A percentile compares a stretch with the other conserved stretches of the same genome.
phyloP scores from a whole-genome alignment of 805 yeast species.

The Sugiyamaella americana region DNA sequence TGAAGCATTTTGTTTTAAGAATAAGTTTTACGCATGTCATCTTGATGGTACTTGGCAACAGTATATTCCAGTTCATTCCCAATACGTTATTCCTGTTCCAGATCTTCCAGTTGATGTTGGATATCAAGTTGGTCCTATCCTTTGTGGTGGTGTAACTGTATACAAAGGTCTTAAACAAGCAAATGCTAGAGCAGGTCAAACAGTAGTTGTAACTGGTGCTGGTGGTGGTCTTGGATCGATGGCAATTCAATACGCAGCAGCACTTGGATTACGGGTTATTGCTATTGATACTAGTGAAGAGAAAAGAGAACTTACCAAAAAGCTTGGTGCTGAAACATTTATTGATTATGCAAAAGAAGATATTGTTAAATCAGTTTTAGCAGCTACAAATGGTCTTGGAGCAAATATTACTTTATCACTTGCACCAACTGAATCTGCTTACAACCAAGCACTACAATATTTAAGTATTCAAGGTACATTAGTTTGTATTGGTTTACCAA shows the following conservation, averaged over 20 bases:
- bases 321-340: neutral
- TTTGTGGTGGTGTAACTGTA: neutral
- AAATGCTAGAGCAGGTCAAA: neutral
- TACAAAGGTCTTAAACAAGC: neutral
- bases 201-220: neutral
- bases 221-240: neutral
- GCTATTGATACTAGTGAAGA: neutral
- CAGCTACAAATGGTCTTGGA: neutral
- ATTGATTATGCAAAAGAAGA: conserved; percentile 1
- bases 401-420: neutral
- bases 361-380: neutral
- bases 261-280: neutral
- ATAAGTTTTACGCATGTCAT: conserved; percentile 69
- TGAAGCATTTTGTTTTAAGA: conserved; percentile 50
- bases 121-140: neutral
- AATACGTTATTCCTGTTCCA: conserved; percentile 40
- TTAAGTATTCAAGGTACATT: neutral
- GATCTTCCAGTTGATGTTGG: conserved; percentile 10
- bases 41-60: conserved; percentile 52
- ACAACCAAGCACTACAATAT: conserved; percentile 2
- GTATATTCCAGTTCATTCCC: conserved; percentile 41
- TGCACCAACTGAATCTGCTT: neutral
- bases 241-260: neutral
- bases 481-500: conserved; percentile 2
- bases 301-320: neutral